Evolutionary conservation across 2,329 filamentous ascomycete species (phyloP).

Genomic region (Fusarium bactridioides): DNA sequence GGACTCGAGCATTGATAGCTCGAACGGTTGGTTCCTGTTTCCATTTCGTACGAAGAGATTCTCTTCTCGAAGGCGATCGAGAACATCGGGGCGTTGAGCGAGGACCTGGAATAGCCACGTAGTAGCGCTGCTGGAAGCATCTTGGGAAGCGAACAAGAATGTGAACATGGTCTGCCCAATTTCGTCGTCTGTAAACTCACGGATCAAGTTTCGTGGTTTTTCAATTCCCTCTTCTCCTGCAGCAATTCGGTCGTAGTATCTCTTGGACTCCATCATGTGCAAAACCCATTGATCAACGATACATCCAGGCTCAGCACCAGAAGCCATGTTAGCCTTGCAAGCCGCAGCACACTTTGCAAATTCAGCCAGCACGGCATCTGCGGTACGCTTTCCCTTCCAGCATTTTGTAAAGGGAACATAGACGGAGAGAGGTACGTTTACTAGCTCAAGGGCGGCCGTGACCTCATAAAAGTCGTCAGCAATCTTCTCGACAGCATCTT

Average conservation of each 20-base stretch:
- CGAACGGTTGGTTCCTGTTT: constrained; percentile 50
- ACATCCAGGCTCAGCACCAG: constrained; percentile 72
- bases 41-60: constrained; percentile 55
- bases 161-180: constrained; percentile 61
- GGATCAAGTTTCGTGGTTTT: constrained; percentile 57
- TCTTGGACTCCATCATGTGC: constrained; percentile 75
- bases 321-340: constrained; percentile 74
- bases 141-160: constrained; percentile 62
- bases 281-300: constrained; percentile 82
- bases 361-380: constrained; percentile 74
- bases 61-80: constrained; percentile 55
- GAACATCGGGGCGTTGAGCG: constrained; percentile 59
- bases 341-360: constrained; percentile 77
- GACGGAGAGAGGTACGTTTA: constrained; percentile 75
- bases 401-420: constrained; percentile 79
- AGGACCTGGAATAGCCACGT: constrained; percentile 62
- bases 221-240: constrained; percentile 57
- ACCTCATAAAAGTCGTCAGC: constrained; percentile 82
- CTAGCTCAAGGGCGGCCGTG: constrained; percentile 79
- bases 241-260: constrained; percentile 69
- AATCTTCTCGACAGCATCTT: constrained; percentile 75
- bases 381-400: constrained; percentile 79
- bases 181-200: constrained; percentile 59
- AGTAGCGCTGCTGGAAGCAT: constrained; percentile 61
- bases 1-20: constrained; percentile 56